Evolutionary conservation across 257 asterid species (phyloP), one percentile per base, ranked within the genome.

Genomic region (Solanum medicagineum): DNA sequence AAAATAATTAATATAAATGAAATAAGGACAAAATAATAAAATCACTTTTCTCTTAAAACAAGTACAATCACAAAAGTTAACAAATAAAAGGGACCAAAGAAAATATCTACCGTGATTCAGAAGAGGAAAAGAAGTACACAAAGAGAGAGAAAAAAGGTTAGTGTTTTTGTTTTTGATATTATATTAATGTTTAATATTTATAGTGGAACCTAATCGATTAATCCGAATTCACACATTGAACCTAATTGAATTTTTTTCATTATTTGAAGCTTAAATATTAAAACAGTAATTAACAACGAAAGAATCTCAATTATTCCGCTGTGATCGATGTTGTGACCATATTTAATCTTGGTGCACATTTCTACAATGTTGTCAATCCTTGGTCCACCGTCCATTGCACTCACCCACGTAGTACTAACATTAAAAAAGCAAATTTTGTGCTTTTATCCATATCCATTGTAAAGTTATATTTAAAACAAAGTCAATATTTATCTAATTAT

Each of bases 291-390:
- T 49, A 49, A 49, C 0, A 11, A 49, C 7, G 0, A 11, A 49
- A 4, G 4, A 1, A 12, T 51, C 6, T 51, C 4, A 62, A 62
- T 0, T 12, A 63, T 24, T 3, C 1, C 19, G 26, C 0, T 0
- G 0, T 5, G 6, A 63, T 13, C 0, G 0, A 63, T 15, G 5
- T 24, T 0, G 0, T 24, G 2, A 13, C 3, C 8, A 55, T 47
- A 47, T 8, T 74, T 74, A 7, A 74, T n/a, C 1, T 74, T 74
- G 55, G 40, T 74, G 47, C 55, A 44, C 20, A 44, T 73, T 26
- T 47, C 36, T 47, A 45, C 42, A 47, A 49, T 14, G 22, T 75
- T 24, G 45, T 26, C 24, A 77, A 51, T 26, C 62, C 83, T 26
- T 26, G 83, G 83, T 51, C 47, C 83, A 51, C 47, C 13, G 17